These are phyloP conservation scores for Leccinum ochraceum DNA, from an alignment of 768 basidiomycete genomes.

Conservation along the genomic window DNA sequence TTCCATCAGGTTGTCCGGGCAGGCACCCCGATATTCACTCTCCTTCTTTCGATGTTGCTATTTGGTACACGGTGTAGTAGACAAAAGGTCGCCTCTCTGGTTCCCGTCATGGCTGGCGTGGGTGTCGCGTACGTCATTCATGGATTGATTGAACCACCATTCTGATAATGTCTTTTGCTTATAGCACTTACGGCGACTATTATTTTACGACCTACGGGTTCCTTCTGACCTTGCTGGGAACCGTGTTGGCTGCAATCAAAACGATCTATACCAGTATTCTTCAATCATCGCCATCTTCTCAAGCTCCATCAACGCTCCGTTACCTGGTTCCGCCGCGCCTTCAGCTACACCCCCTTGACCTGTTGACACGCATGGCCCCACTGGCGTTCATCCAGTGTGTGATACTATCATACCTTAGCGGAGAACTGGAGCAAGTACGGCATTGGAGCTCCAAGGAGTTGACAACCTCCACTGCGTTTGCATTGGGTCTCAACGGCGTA, in stretches of 20 bases:
- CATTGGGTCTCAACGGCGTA: conserved; percentile 73
- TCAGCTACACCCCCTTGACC: conserved; percentile 74
- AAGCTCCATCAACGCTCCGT: conserved; percentile 17
- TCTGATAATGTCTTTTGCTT: background rate
- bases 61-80: conserved; percentile 60
- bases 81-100: conserved; percentile 66
- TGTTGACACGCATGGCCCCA: conserved; percentile 88
- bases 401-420: conserved; percentile 71
- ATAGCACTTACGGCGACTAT: conserved; percentile 93
- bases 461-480: conserved; percentile 42
- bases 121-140: conserved; percentile 68
- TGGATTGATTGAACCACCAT: background rate
- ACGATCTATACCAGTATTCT: conserved; percentile 88
- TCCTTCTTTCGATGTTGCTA: conserved; percentile 71
- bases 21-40: conserved; percentile 89
- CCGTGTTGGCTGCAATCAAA: conserved; percentile 89
- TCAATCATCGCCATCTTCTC: conserved; percentile 44
- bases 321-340: conserved; percentile 37
- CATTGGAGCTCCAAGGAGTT: conserved; percentile 45
- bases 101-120: conserved; percentile 89
- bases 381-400: conserved; percentile 89
- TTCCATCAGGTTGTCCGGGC: conserved; percentile 98
- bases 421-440: conserved; percentile 72
- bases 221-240: conserved; percentile 85
- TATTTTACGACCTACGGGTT: conserved; percentile 87